Conservation (phyloP, 345 rosid genomes). For the Boechera retrofracta region DNA sequence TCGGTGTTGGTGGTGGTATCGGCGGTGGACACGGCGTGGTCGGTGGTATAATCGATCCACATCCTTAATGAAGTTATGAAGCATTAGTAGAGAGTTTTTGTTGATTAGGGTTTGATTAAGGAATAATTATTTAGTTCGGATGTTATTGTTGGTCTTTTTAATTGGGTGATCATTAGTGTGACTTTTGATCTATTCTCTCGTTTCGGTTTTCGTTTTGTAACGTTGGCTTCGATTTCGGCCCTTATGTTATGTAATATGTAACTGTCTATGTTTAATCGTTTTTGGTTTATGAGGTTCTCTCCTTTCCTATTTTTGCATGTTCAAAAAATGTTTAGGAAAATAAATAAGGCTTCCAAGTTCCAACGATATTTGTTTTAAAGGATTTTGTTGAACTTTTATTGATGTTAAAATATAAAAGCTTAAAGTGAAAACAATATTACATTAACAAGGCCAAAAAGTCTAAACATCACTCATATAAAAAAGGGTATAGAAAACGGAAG, state of each 20-base stretch:
- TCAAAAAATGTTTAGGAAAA: neutral
- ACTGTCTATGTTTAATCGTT: conserved; percentile 21
- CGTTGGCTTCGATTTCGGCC: conserved; percentile 22
- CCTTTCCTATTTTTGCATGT: conserved; percentile 4
- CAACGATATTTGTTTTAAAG: neutral
- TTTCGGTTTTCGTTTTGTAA: conserved; percentile 8
- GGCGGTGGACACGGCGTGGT: conserved; percentile 42
- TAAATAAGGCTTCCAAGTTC: neutral
- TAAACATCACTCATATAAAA: neutral
- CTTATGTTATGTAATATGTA: conserved; percentile 25
- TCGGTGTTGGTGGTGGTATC: conserved; percentile 42
- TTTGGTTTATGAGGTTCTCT: neutral
- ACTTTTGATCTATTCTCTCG: conserved; percentile 27
- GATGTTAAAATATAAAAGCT: neutral
- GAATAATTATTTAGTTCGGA: conserved; percentile 28
- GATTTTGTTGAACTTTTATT: neutral
- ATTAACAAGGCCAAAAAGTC: too few species aligned
- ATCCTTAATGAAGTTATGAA: conserved; percentile 32
- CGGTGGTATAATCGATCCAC: conserved; percentile 38
- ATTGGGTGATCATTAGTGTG: conserved; percentile 13
- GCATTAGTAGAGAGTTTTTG: conserved; percentile 16
- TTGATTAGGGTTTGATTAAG: conserved; percentile 12
- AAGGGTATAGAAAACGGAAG: neutral
- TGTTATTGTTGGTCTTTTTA: conserved; percentile 13
- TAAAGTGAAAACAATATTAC: too few species aligned